Evolutionary conservation across 352 stramenopile species (phyloP).

Genomic region (Elongisporangium prolatum): DNA sequence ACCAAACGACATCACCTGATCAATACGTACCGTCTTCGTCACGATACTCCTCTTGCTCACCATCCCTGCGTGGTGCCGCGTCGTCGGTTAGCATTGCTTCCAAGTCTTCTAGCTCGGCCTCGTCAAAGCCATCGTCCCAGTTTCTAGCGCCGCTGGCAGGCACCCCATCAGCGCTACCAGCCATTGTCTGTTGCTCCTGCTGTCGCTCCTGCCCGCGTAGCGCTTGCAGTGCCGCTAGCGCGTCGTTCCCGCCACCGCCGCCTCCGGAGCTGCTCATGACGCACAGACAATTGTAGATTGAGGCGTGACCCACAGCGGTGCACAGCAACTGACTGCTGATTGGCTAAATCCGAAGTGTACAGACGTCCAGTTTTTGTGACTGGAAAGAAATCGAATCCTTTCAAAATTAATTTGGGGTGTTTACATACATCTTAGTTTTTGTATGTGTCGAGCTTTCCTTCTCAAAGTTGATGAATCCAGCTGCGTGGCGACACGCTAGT

Average conservation of each 20-base stretch:
- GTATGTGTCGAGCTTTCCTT: background rate
- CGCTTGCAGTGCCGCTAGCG: constrained; percentile 11
- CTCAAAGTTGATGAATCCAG: background rate
- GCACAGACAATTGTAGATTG: background rate
- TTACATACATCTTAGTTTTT: background rate
- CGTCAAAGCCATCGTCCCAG: constrained; percentile 12
- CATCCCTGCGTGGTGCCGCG: background rate
- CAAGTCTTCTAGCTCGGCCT: constrained; percentile 16
- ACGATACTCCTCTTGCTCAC: constrained; percentile 1
- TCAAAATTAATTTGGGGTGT: background rate
- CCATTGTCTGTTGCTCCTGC: background rate
- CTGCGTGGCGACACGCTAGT: background rate
- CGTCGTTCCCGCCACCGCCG: constrained; percentile 4
- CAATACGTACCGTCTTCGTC: constrained; percentile 2
- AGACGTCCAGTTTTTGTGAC: background rate
- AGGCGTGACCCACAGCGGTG: too few relatives aligned
- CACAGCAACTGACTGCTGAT: background rate
- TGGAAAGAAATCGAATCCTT: background rate
- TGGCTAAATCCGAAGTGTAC: background rate
- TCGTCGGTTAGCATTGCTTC: constrained; percentile 16
- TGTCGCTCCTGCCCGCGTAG: constrained; percentile 6
- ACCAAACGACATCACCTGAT: background rate
- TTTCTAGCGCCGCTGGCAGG: constrained; percentile 1
- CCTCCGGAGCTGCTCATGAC: constrained; percentile 1
- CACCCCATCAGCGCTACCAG: background rate